phyloP scores from a whole-genome alignment of 2,329 filamentous ascomycete genomes.

The Bipolaris sorokiniana region DNA sequence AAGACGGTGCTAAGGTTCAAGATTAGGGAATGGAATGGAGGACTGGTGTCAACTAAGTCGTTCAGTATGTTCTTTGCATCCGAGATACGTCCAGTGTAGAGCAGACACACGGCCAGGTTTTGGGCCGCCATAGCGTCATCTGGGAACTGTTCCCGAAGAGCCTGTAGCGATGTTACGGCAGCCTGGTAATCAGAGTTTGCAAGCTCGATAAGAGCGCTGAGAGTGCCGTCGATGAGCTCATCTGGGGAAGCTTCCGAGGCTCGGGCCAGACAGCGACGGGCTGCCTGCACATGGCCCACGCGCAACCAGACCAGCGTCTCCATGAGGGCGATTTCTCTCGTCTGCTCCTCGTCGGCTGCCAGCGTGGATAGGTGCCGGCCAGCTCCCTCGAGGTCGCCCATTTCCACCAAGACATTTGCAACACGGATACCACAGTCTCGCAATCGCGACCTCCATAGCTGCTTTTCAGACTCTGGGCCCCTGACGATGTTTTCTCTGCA shows the following conservation, averaged over 20 bases:
- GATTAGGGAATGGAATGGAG: slow-evolving; percentile 74
- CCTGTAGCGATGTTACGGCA: slow-evolving; percentile 68
- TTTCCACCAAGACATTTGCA: slow-evolving; percentile 74
- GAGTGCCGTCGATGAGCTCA: slow-evolving; percentile 49
- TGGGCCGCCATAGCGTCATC: slow-evolving; percentile 75
- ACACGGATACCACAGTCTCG: slow-evolving; percentile 73
- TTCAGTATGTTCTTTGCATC: slow-evolving; percentile 71
- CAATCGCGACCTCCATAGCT: slow-evolving; percentile 74
- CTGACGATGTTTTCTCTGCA: slow-evolving; percentile 65
- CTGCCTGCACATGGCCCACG: slow-evolving; percentile 76
- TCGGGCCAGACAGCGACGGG: slow-evolving; percentile 60
- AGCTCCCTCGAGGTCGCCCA: slow-evolving; percentile 85
- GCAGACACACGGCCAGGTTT: slow-evolving; percentile 81
- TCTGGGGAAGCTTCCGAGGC: slow-evolving; percentile 32
- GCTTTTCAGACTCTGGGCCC: slow-evolving; percentile 58
- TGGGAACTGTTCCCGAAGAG: slow-evolving; percentile 55
- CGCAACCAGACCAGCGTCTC: slow-evolving; percentile 74
- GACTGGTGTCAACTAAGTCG: slow-evolving; percentile 64
- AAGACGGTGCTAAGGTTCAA: slow-evolving; percentile 93
- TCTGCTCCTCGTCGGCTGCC: slow-evolving; percentile 11
- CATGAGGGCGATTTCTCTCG: slow-evolving; percentile 47
- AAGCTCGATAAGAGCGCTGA: slow-evolving; percentile 76
- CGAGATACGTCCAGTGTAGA: slow-evolving; percentile 77
- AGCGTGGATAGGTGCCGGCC: slow-evolving; percentile 72
- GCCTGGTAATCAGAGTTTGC: slow-evolving; percentile 74